These are phyloP conservation scores for Aspergillus quadrilineatus DNA, from an alignment of 2,329 filamentous ascomycete genomes.

Conservation along the genomic window DNA sequence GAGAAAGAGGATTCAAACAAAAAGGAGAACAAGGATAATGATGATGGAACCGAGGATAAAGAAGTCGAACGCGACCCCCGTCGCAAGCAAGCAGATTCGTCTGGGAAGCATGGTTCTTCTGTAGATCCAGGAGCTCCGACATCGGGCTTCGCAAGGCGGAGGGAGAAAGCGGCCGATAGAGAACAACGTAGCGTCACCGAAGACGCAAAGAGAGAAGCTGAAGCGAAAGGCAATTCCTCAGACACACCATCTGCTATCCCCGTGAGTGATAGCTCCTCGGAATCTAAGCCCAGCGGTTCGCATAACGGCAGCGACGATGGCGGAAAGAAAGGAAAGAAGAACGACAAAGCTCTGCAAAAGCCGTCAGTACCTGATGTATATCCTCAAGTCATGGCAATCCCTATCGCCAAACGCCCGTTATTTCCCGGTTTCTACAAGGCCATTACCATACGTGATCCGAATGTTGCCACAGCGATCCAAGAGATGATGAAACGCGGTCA, in stretches of 20 bases:
- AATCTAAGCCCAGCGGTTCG: slow-evolving; percentile 57
- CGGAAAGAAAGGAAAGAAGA: slow-evolving; percentile 69
- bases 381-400: slow-evolving; percentile 95
- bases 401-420: slow-evolving; percentile 86
- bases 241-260: slow-evolving; percentile 49
- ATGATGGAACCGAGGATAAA: slow-evolving; percentile 33
- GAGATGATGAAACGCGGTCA: slow-evolving; percentile 97
- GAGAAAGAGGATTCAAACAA: slow-evolving; percentile 32
- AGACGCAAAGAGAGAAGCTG: slow-evolving; percentile 45
- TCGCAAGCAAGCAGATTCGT: slow-evolving; percentile 42
- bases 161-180: slow-evolving; percentile 39
- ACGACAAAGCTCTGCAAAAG: slow-evolving; percentile 79
- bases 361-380: slow-evolving; percentile 91
- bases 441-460: slow-evolving; percentile 90
- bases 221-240: slow-evolving; percentile 49
- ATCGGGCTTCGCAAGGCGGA: slow-evolving; percentile 40
- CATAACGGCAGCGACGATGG: slow-evolving; percentile 57
- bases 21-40: slow-evolving; percentile 29
- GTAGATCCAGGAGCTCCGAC: slow-evolving; percentile 35
- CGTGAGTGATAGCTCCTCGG: slow-evolving; percentile 31
- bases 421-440: slow-evolving; percentile 99
- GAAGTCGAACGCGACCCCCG: slow-evolving; percentile 46
- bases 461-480: slow-evolving; percentile 86
- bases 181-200: slow-evolving; percentile 37
- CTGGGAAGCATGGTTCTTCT: slow-evolving; percentile 28